These are phyloP conservation scores for Suillus sp. DNA, from an alignment of 768 basidiomycete species.

Conservation along the genomic window DNA sequence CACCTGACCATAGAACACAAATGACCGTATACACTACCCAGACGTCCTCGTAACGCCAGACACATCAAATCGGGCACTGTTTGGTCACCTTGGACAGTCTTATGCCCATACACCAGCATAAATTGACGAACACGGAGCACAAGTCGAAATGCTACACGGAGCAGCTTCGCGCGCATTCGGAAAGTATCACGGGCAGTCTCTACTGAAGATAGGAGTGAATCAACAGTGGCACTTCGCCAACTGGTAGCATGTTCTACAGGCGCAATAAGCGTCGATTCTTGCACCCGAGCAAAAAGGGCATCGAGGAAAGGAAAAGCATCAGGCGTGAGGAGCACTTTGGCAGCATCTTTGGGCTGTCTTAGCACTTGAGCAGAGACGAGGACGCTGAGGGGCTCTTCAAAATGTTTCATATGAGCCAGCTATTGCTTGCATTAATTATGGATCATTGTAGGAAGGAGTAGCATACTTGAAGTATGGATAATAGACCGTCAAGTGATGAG, in stretches of 20 bases:
- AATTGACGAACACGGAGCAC: conserved; percentile 46
- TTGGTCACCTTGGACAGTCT: conserved; percentile 33
- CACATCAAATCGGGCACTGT: conserved; percentile 45
- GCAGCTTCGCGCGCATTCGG: conserved; percentile 28
- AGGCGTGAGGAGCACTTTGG: conserved; percentile 19
- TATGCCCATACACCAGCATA: conserved; percentile 47
- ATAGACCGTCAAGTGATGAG: conserved; percentile 55
- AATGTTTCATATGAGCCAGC: conserved; percentile 73
- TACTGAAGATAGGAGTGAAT: conserved; percentile 37
- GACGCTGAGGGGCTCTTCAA: conserved; percentile 57
- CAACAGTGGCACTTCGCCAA: conserved; percentile 31
- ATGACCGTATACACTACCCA: conserved; percentile 45
- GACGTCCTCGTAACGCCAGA: conserved; percentile 45
- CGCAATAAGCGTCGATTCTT: conserved; percentile 20
- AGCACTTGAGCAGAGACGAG: conserved; percentile 20
- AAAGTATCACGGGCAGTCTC: conserved; percentile 42
- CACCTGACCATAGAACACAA: conserved; percentile 54
- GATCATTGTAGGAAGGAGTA: neutral
- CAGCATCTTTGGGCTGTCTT: conserved; percentile 4
- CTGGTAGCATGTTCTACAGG: conserved; percentile 20
- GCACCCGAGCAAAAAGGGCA: conserved; percentile 39
- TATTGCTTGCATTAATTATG: conserved; percentile 28
- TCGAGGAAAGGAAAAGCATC: conserved; percentile 39
- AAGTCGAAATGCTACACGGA: conserved; percentile 53
- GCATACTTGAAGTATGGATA: conserved; percentile 63